These are phyloP conservation scores for Colletotrichum kahawae DNA, from an alignment of 2,329 filamentous ascomycete species.

Conservation along the genomic window DNA sequence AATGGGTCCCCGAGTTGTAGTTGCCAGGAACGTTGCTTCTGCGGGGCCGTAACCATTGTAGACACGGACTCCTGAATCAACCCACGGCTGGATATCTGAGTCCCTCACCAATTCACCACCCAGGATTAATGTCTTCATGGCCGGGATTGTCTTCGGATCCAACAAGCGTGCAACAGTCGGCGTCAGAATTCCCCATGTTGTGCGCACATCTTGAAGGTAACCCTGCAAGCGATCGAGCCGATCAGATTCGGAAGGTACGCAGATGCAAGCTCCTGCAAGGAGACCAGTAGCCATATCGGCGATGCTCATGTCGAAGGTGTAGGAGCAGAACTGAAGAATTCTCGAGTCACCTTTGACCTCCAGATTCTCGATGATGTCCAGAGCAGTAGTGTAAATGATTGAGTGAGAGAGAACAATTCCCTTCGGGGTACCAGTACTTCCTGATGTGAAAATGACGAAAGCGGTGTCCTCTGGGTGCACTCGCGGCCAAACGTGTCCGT, in stretches of 20 bases:
- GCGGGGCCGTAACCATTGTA: not conserved
- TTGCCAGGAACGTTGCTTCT: not conserved
- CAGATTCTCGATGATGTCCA: not conserved
- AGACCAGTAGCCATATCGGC: constrained; percentile 57
- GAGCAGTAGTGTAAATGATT: constrained; percentile 25
- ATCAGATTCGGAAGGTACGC: constrained; percentile 57
- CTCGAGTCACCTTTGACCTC: constrained; percentile 7
- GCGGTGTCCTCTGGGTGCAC: not conserved
- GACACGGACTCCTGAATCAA: not conserved
- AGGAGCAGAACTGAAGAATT: constrained; percentile 52
- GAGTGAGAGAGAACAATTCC: constrained; percentile 45
- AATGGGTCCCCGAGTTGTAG: not conserved
- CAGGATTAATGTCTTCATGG: not conserved
- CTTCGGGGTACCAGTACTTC: constrained; percentile 59
- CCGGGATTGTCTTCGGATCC: not conserved
- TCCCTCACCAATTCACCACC: not conserved
- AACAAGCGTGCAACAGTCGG: not conserved
- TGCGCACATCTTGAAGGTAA: constrained; percentile 10
- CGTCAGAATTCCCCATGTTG: not conserved
- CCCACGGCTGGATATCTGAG: not conserved
- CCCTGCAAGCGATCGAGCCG: constrained; percentile 49
- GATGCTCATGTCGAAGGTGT: constrained; percentile 57
- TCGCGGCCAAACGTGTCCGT: not conserved
- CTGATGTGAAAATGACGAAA: constrained; percentile 56
- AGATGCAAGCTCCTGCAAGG: constrained; percentile 61